Evolutionary conservation across 495 filamentous ascomycete species (phyloP), one percentile per base, ranked within the genome.

Genomic region (Bathelium albidoporum): DNA sequence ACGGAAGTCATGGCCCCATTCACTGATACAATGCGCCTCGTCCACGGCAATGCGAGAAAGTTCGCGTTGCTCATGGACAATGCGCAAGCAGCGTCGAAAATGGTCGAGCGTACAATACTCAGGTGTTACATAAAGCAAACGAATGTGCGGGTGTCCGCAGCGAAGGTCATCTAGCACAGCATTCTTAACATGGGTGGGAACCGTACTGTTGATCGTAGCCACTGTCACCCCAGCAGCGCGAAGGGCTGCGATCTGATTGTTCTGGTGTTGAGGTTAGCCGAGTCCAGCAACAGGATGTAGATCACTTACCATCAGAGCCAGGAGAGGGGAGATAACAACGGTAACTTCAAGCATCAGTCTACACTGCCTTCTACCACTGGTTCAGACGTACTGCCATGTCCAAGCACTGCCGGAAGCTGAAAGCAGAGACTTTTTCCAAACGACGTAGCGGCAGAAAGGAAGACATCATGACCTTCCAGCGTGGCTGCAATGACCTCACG

Each of bases 1-100:
- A n/a, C 93, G 88, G 70, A 97, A 97, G 73, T 97, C 93, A 72
- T 97, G 92, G 20, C 93, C 93, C 93, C 93, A 97, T 85, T 97
- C 92, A 11, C 88, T 92, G 66, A 97, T 96, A 72, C 93, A 97
- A 72, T 97, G 93, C 16, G 93, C 93, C 76, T 97, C 93, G 74
- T 97, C 93, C 55, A 97, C 86, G 52, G 87, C 93, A 66, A 97
- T 83, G 11, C 93, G 85, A 12, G 87, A 84, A 4, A 97, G 82
- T 73, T 97, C 89, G 26, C 84, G 81, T 73, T 96, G 92, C 53
- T 81, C 73, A 71, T 96, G 79, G n/a, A 97, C 85, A 1, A 86
- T 78, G 60, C 78, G 79, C 9, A 97, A 76, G 52, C 85, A 82
- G 41, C 84, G 81, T 20, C 91, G 88, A 74, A 97, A 96, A 45